phyloP scores from a whole-genome alignment of 441 rosid species.

The Croton setiger region DNA sequence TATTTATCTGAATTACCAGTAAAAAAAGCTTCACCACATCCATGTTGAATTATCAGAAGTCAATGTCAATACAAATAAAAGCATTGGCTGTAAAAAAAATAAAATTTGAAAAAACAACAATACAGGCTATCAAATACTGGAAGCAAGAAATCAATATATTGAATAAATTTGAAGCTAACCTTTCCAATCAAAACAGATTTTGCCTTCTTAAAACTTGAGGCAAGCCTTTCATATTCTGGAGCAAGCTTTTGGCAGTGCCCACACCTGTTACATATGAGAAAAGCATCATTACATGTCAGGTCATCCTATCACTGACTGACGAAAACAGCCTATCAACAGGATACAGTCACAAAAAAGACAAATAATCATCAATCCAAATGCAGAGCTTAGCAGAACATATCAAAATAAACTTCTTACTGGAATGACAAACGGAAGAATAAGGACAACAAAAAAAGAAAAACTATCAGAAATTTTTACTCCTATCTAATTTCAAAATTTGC shows the following conservation, averaged over 20 bases:
- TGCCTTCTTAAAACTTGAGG: conserved; percentile 82
- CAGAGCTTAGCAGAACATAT: not conserved
- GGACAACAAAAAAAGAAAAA: too few species aligned
- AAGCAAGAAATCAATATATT: not conserved
- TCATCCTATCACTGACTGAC: not conserved
- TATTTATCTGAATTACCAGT: too few species aligned
- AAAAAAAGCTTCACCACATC: not conserved
- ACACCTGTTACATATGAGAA: conserved; percentile 47
- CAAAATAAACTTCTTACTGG: not conserved
- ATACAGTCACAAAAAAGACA: not conserved
- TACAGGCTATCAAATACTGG: not conserved
- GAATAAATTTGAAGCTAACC: too few species aligned
- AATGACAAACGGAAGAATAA: too few species aligned
- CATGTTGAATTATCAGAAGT: not conserved
- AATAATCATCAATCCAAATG: not conserved
- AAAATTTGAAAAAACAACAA: not conserved
- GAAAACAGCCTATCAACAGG: not conserved
- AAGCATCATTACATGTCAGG: not conserved
- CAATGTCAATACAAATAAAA: not conserved
- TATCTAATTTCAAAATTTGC: not conserved
- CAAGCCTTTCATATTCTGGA: conserved; percentile 91
- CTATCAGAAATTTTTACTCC: not conserved
- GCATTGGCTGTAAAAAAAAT: not conserved
- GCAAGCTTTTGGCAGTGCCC: conserved; percentile 96
- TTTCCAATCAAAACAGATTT: conserved; percentile 80